Evolutionary conservation across 345 rosid species (phyloP), one percentile per base, ranked within the genome.

Genomic region (Pugionium dolabratum): DNA sequence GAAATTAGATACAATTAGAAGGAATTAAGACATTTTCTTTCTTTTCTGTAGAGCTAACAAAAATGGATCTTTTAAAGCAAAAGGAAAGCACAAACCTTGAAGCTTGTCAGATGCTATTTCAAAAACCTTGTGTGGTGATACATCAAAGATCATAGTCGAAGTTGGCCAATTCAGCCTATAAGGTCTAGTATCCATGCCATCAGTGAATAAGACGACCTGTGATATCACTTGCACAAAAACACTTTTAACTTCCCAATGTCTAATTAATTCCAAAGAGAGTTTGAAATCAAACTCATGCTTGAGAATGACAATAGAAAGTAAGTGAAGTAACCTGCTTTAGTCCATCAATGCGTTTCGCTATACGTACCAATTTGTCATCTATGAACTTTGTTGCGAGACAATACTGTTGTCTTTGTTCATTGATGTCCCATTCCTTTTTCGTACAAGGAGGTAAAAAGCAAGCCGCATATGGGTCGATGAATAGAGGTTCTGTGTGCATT

Each of bases 161-260:
- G 81, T 68, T 58, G 92, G 97, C 97, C 98, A 93, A 18, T 79
- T 84, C 50, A 93, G 94, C 76, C 98, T 80, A 67, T 83, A 93
- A 10, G 97, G 96, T 40, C 96, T 80, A 79, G 98, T 93, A 66
- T 86, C 97, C 97, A 90, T 86, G 6, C 98, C 98, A 79, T 93
- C 94, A 9, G 94, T 80, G 62, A 93, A 76, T 71, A 93, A 67
- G 64, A 93, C 96, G 80, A 90, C 90, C 98, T 89, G 83, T 54
- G 26, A 64, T 18, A 47, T 34, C 37, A 67, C 55, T 57, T 7
- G 51, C 46, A 30, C 7, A 47, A 51, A 56, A 36, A 37, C 11
- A 70, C 18, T 9, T 26, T 46, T 18, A 27, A 30, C 59, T 47
- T 66, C 47, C 53, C 36, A 34, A 3, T 34, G 36, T 34, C 3